These are phyloP conservation scores for thale cress (Arabidopsis thaliana) DNA, from an alignment of 345 rosid species.

Conservation along the genomic window TAIR10.1 NC_003075.7:15367001-15367500, in stretches of 20 bases:
- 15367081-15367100: not conserved
- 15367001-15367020: not conserved
- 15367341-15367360: slow-evolving; percentile 21
- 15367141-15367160: slow-evolving; percentile 82
- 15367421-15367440: not conserved
- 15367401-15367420: slow-evolving; percentile 1
- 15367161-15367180: slow-evolving; percentile 76
- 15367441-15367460: not conserved
- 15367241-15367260: slow-evolving; percentile 30
- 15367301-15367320: slow-evolving; percentile 35
- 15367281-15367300: slow-evolving; percentile 35
- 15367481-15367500: not conserved
- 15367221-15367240: slow-evolving; percentile 32
- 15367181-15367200: slow-evolving; percentile 77
- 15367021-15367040: too few species aligned
- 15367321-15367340: not conserved
- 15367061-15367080: not conserved
- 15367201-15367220: slow-evolving; percentile 59
- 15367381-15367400: slow-evolving; percentile 12
- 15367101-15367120: slow-evolving; percentile 16
- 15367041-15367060: too few species aligned
- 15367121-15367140: slow-evolving; percentile 89
- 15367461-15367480: not conserved
- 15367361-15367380: not conserved
- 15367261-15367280: slow-evolving; percentile 14